phyloP scores from a whole-genome alignment of 2,329 filamentous ascomycete species.

The Penicillium palitans region DNA sequence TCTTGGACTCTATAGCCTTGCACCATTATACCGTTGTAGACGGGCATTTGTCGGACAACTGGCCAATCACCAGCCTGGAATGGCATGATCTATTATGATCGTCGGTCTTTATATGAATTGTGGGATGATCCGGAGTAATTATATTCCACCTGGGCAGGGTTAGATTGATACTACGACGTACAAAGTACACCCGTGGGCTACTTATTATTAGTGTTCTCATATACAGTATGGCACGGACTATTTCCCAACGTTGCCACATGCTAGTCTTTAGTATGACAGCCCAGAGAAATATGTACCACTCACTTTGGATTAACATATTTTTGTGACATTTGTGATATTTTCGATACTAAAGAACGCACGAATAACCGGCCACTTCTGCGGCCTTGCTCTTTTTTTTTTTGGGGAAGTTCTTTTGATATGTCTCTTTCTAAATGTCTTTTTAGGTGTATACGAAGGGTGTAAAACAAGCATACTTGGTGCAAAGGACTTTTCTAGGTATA shows the following conservation, averaged over 20 bases:
- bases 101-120: background rate
- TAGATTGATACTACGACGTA: background rate
- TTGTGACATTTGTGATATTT: background rate
- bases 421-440: no score
- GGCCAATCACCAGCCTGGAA: conserved; percentile 24
- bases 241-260: background rate
- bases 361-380: no score
- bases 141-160: background rate
- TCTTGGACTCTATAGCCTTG: no score
- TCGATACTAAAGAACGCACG: background rate
- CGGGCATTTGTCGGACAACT: conserved; percentile 33
- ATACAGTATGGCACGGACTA: background rate
- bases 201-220: background rate
- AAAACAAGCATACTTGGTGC: no score
- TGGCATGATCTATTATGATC: conserved; percentile 24
- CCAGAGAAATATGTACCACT: background rate
- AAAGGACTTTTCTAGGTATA: no score
- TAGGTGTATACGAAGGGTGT: no score
- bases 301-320: background rate
- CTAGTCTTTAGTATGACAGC: background rate
- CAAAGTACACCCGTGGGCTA: background rate
- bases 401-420: no score
- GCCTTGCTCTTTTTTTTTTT: no score
- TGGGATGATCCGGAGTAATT: background rate
- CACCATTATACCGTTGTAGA: background rate